Base-by-base conservation (phyloP, 768 basidiomycete species). In the Vararia minispora region DNA sequence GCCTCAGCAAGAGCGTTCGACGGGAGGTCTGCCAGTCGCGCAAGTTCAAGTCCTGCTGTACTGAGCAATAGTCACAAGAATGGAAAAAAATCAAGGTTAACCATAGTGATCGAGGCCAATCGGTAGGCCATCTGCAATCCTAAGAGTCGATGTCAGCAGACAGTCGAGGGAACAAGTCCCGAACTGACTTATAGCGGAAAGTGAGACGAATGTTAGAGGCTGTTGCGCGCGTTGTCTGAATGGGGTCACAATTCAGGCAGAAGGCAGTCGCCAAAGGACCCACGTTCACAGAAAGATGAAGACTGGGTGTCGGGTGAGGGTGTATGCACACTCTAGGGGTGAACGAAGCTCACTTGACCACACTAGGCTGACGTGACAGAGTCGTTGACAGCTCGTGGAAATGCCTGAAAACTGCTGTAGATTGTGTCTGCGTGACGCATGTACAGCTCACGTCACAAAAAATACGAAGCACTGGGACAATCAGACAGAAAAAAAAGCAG, bases 1-100 rank as follows among this genome's bases (percentile, higher is more conserved):
- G 72, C 79, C 55, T 83, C 77, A 4, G 51, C 45, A 28, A 91
- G 55, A 10, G 94, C 74, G 33, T 83, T 72, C 0, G 56, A 45
- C 0, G 94, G 94, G 1, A 99, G 64, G 51, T 91, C 88, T 1
- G 89, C 91, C 5, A 94, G 69, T 33, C 75, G 74, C 10, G 92
- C 91, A 20, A 97, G 71, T 48, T 95, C 85, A 9, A 99, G 64
- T 3, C 94, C 92, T 92, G 45, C 17, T n/a, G 25, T 26, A 40
- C 14, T 33, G 26, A 36, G 11, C 13, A 31, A 20, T 11, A 34
- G 14, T 17, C 27, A 31, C 16, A 9, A 7, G 33, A 8, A 13
- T n/a, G 26, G 13, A 29, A 21, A 1, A 26, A 12, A 33, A 28
- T n/a, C 29, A 21, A 41, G 26, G 36, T 38, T 21, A 37, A 85